Evolutionary conservation across 2,329 filamentous ascomycete species (phyloP).

Genomic region (Tolypocladium album): DNA sequence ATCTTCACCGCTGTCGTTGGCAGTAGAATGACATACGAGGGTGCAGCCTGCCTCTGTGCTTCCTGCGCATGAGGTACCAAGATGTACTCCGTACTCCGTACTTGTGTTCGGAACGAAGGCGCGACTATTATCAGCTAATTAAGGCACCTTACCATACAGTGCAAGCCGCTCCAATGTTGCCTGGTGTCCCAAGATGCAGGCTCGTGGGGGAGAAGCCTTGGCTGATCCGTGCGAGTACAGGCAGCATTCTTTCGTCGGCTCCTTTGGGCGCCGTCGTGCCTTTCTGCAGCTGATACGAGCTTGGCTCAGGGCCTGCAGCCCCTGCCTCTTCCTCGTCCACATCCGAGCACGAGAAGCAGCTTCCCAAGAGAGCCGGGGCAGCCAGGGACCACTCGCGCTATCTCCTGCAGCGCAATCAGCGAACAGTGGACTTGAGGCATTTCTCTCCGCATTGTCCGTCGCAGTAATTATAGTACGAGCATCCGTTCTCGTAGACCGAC

Average conservation of each 20-base stretch:
- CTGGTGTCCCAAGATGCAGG: neutral
- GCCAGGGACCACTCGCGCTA: neutral
- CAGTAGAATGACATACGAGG: no score
- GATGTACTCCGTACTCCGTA: no score
- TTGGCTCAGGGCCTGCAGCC: neutral
- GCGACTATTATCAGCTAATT: neutral
- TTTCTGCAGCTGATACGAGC: neutral
- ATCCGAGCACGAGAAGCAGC: neutral
- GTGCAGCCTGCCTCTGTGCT: neutral
- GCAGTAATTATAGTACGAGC: neutral
- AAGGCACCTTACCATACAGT: no score
- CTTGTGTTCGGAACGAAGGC: neutral
- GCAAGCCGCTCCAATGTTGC: neutral
- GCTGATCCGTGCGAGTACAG: no score
- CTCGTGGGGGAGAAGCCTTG: no score
- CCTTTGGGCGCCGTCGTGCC: neutral
- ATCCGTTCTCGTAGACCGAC: neutral
- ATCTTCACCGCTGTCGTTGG: no score
- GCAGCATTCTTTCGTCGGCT: neutral
- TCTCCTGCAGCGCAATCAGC: neutral
- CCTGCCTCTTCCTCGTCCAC: neutral
- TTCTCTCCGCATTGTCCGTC: conserved; percentile 18
- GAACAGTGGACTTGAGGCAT: conserved; percentile 19
- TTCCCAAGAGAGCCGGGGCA: neutral
- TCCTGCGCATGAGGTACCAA: neutral